A percentile compares a stretch with the other conserved stretches of the same genome.
Conservation (phyloP, 352 stramenopile genomes). For the Pythium rishiriense region DNA sequence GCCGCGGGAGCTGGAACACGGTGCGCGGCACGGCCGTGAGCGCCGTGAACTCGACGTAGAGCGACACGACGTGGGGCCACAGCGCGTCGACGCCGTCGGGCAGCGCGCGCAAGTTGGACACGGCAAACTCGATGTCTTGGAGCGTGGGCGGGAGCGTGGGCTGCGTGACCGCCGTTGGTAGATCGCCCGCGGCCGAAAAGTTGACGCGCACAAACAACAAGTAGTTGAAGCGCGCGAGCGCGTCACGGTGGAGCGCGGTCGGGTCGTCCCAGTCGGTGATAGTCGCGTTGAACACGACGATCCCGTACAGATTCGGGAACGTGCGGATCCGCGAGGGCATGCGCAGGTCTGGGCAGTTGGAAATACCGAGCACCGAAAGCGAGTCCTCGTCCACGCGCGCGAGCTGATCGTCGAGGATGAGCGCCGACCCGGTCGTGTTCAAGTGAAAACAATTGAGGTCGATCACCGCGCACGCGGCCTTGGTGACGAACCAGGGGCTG, state of each 20-base stretch:
- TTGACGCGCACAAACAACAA: constrained; percentile 10
- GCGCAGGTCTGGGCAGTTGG: constrained; percentile 4
- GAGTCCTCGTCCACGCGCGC: not conserved
- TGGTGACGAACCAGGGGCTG: constrained; percentile 6
- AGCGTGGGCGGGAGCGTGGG: constrained; percentile 1
- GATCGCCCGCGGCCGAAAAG: not conserved
- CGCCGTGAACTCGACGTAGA: constrained; percentile 20
- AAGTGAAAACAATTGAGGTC: constrained; percentile 12
- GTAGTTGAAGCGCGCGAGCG: not conserved
- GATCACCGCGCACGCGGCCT: constrained; percentile 7
- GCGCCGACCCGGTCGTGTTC: not conserved
- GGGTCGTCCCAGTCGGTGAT: constrained; percentile 13
- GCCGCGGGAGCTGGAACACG: not conserved
- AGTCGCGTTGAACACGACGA: constrained; percentile 28
- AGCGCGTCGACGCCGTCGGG: not conserved
- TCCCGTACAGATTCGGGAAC: constrained; percentile 18
- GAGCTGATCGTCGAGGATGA: not conserved
- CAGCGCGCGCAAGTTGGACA: constrained; percentile 12
- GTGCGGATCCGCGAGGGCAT: constrained; percentile 2
- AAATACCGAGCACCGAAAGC: not conserved
- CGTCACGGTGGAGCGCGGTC: not conserved
- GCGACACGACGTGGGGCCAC: not conserved
- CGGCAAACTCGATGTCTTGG: constrained; percentile 17
- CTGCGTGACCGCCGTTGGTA: not conserved
- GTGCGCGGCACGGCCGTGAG: not conserved